Conservation (phyloP, 768 basidiomycete genomes). For the Xerocomus potaroensis region DNA sequence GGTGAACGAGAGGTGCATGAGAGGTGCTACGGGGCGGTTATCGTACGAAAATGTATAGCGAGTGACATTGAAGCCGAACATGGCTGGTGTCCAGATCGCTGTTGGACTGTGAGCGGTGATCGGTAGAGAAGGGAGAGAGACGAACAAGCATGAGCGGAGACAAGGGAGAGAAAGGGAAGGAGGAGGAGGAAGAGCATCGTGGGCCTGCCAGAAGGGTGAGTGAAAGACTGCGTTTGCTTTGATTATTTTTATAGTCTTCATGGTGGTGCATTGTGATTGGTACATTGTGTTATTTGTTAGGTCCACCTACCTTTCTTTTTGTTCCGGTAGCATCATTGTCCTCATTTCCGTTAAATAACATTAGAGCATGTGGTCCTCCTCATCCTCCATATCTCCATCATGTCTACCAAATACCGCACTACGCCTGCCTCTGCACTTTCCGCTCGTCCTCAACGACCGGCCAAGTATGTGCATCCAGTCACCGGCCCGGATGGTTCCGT, state of each 20-base stretch:
- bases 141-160: slow-evolving; percentile 17
- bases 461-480: slow-evolving; percentile 11
- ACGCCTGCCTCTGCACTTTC: slow-evolving; percentile 14
- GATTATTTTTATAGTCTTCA: background rate
- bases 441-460: slow-evolving; percentile 6
- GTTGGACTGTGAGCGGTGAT: background rate
- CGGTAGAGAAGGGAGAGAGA: background rate
- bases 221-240: background rate
- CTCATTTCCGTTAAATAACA: slow-evolving; percentile 10
- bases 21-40: slow-evolving; percentile 53
- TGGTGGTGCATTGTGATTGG: too few species aligned
- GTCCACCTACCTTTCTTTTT: too few species aligned
- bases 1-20: slow-evolving; percentile 35
- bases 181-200: slow-evolving; percentile 7
- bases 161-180: slow-evolving; percentile 6
- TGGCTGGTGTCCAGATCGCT: slow-evolving; percentile 55
- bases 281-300: too few species aligned
- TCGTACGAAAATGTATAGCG: slow-evolving; percentile 50
- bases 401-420: slow-evolving; percentile 5
- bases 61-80: slow-evolving; percentile 71
- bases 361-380: too few species aligned
- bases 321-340: too few species aligned
- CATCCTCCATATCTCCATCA: slow-evolving; percentile 10
- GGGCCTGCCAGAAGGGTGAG: slow-evolving; percentile 17
- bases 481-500: slow-evolving; percentile 11